Percentiles rank a stretch among this genome's conserved stretches.
Conservation (phyloP, 1,284 basidiomycete species). For the Malassezia sp. region DNA sequence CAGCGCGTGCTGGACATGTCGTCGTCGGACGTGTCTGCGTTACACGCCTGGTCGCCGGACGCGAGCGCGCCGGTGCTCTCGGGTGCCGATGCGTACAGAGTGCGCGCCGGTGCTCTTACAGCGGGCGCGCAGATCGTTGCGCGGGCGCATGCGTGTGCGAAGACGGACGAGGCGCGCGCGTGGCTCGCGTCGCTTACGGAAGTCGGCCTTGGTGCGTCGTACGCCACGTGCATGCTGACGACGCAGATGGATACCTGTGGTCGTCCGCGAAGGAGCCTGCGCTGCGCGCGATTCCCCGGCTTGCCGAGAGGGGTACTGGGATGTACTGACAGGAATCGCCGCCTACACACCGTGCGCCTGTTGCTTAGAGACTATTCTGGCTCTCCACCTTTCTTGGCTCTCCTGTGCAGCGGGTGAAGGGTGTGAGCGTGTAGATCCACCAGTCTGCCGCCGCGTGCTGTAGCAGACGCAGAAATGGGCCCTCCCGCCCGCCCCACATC, state of each 20-base stretch:
- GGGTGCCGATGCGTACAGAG: slow-evolving; percentile 27
- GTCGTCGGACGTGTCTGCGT: slow-evolving; percentile 9
- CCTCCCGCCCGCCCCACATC: too few relatives aligned
- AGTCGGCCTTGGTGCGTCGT: slow-evolving; percentile 36
- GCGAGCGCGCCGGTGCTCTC: slow-evolving; percentile 14
- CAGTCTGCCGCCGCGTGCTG: too few relatives aligned
- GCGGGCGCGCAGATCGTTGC: slow-evolving; percentile 23
- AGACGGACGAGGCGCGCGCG: background rate
- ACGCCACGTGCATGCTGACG: too few relatives aligned
- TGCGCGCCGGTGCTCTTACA: slow-evolving; percentile 29
- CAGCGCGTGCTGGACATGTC: slow-evolving; percentile 63
- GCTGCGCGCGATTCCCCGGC: slow-evolving; percentile 28
- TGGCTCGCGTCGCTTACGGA: slow-evolving; percentile 29
- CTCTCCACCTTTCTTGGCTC: too few relatives aligned
- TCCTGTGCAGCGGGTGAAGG: too few relatives aligned
- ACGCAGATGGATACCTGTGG: slow-evolving; percentile 43
- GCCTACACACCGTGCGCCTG: too few relatives aligned
- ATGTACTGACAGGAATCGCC: slow-evolving; percentile 20
- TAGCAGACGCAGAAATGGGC: too few relatives aligned
- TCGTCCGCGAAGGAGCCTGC: slow-evolving; percentile 27
- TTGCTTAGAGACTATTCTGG: too few relatives aligned
- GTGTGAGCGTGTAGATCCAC: too few relatives aligned
- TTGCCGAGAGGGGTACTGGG: slow-evolving; percentile 23
- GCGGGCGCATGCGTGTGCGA: slow-evolving; percentile 20
- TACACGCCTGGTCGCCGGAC: background rate